Evolutionary conservation across 208 protist genomes (phyloP).

Genomic region (Trichomonas tenax): DNA sequence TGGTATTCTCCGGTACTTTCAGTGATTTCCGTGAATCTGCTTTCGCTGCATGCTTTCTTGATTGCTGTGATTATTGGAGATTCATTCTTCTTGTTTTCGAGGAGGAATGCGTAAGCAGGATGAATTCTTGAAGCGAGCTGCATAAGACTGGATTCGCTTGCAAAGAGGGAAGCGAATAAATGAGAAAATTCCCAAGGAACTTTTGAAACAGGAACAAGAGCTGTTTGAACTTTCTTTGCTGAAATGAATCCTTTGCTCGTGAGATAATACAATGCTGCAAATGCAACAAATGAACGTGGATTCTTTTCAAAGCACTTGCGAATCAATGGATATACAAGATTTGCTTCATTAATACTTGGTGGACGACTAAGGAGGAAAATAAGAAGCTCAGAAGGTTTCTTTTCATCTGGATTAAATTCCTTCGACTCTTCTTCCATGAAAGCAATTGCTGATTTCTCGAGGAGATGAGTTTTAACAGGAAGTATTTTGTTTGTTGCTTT

Average conservation of each 20-base stretch:
- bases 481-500: not conserved
- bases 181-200: not conserved
- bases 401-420: not conserved
- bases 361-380: not conserved
- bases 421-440: not conserved
- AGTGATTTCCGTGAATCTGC: not conserved
- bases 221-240: not conserved
- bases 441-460: not conserved
- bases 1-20: not conserved
- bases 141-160: not conserved
- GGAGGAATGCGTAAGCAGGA: not conserved
- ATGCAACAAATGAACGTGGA: not conserved
- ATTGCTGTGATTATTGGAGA: not conserved
- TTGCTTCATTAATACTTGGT: not conserved
- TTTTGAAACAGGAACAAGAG: not conserved
- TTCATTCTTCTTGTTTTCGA: not conserved
- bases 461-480: not conserved
- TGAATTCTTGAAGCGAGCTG: not conserved
- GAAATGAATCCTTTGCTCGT: not conserved
- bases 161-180: not conserved
- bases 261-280: not conserved
- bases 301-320: not conserved
- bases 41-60: no score
- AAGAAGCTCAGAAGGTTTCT: not conserved
- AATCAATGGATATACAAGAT: not conserved